Percentiles rank a stretch among this genome's conserved stretches.
phyloP scores from a whole-genome alignment of 2,329 filamentous ascomycete genomes.

The Colletotrichum eremochloae region DNA sequence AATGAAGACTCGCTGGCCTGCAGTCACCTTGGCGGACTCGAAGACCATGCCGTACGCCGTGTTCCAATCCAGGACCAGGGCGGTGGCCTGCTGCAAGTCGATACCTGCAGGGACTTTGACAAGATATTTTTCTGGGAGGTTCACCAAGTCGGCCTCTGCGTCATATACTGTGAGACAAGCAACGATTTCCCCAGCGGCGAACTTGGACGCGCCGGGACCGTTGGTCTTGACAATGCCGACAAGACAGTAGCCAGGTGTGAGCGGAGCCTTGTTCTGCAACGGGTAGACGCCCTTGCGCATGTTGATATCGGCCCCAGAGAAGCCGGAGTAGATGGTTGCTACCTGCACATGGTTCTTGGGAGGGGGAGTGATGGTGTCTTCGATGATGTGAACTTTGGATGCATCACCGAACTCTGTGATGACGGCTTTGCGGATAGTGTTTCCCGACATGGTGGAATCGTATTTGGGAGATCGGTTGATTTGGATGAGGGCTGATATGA shows the following conservation, averaged over 20 bases:
- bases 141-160: conserved; percentile 59
- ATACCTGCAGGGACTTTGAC: conserved; percentile 57
- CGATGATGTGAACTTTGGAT: conserved; percentile 53
- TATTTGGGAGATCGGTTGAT: background rate
- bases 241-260: conserved; percentile 64
- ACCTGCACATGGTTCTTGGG: conserved; percentile 60
- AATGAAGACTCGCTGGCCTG: conserved; percentile 62
- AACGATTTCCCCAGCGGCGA: conserved; percentile 52
- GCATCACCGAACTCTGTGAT: conserved; percentile 58
- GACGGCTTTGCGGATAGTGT: conserved; percentile 59
- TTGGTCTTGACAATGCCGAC: conserved; percentile 57
- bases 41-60: conserved; percentile 56
- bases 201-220: conserved; percentile 52
- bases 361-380: conserved; percentile 54
- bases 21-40: conserved; percentile 54
- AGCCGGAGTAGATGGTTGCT: conserved; percentile 61
- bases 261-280: conserved; percentile 58
- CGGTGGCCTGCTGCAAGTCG: conserved; percentile 56
- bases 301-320: conserved; percentile 62
- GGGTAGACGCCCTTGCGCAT: conserved; percentile 65
- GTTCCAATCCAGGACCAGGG: conserved; percentile 61
- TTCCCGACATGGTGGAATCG: conserved; percentile 24
- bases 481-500: background rate
- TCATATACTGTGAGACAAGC: conserved; percentile 56
- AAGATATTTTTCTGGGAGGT: conserved; percentile 61